phyloP scores from a whole-genome alignment of 2,329 filamentous ascomycete genomes.

The Aschersonia sp. region DNA sequence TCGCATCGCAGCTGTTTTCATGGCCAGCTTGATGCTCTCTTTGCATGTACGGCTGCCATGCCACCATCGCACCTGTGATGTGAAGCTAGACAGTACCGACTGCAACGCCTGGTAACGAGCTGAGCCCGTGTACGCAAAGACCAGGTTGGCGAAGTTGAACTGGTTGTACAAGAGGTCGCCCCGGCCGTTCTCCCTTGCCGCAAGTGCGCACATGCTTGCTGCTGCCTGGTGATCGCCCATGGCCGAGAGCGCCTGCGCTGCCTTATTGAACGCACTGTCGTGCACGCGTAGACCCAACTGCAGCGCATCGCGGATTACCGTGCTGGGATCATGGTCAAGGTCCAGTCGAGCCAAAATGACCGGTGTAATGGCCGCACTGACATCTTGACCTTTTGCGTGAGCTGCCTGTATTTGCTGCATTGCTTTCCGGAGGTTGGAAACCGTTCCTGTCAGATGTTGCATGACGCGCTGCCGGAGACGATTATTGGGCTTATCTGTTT shows the following conservation, averaged over 20 bases:
- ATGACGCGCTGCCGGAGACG: conserved; percentile 31
- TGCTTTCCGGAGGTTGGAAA: conserved; percentile 16
- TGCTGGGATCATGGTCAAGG: conserved; percentile 12
- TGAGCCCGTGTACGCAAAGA: conserved; percentile 18
- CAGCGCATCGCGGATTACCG: conserved; percentile 13
- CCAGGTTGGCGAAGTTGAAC: conserved; percentile 22
- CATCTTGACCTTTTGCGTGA: conserved; percentile 24
- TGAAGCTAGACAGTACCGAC: conserved; percentile 16
- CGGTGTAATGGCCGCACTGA: conserved; percentile 23
- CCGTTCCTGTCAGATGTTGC: conserved; percentile 22
- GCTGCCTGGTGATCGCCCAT: conserved; percentile 15
- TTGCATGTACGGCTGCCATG: conserved; percentile 21
- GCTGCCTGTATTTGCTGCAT: conserved; percentile 24
- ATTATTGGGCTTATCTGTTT: background rate
- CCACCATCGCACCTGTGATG: conserved; percentile 18
- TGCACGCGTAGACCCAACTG: conserved; percentile 15
- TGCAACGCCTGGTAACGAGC: conserved; percentile 16
- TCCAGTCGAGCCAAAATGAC: conserved; percentile 23
- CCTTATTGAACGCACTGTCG: conserved; percentile 21
- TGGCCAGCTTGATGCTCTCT: conserved; percentile 21
- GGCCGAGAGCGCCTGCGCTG: conserved; percentile 15
- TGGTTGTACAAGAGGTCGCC: conserved; percentile 20
- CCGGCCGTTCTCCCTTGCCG: conserved; percentile 20
- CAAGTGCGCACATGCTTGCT: conserved; percentile 18
- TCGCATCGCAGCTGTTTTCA: conserved; percentile 17